Evolutionary conservation across 2,329 filamentous ascomycete species (phyloP).

Genomic region (Paraphaeosphaeria sporulosa): DNA sequence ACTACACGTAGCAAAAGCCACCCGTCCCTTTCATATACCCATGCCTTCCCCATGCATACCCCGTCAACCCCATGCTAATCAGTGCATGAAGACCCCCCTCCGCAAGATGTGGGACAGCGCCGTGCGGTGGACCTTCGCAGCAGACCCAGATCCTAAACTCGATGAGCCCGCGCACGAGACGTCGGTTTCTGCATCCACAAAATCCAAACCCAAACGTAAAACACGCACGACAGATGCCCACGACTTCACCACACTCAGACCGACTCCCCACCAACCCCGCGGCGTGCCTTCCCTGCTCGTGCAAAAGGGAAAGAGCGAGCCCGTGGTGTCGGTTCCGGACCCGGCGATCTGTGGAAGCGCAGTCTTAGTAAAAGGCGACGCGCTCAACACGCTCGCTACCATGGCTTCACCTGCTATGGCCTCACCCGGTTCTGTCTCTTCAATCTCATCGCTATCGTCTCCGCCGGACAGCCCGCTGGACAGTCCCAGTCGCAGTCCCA

Average conservation of each 20-base stretch:
- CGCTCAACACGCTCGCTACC: neutral
- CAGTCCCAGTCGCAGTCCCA: neutral
- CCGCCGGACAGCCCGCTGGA: neutral
- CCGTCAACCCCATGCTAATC: neutral
- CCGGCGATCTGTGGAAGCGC: neutral
- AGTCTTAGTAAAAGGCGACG: no score
- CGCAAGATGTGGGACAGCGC: conserved; percentile 1
- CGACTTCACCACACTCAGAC: neutral
- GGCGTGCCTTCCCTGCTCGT: neutral
- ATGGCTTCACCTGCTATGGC: neutral
- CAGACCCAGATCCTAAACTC: neutral
- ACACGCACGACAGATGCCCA: neutral
- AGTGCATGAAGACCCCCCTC: neutral
- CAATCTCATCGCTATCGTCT: neutral
- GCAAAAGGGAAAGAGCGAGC: conserved; percentile 1
- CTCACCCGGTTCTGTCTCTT: neutral
- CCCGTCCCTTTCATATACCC: neutral
- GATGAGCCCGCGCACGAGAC: neutral
- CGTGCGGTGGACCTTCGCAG: neutral
- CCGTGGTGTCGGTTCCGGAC: neutral
- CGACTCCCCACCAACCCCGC: neutral
- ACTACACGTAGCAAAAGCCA: neutral
- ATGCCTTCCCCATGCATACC: neutral
- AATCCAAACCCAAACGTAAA: neutral
- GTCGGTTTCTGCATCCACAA: neutral